Base-by-base conservation (phyloP, 208 protist genomes). In the Lotmaria passim region DNA sequence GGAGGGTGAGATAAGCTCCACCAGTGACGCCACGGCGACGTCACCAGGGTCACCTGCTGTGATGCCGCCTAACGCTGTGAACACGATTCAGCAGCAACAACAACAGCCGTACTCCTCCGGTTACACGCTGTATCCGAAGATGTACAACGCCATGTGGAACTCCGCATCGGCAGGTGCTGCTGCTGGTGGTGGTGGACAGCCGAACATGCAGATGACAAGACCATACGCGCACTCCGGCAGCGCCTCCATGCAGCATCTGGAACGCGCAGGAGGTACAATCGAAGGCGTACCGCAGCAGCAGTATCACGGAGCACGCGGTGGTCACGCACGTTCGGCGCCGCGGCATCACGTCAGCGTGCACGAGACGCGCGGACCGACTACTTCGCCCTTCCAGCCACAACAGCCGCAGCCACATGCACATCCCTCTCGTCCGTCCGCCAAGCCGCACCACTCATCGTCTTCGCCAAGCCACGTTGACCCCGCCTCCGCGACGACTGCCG, bases 41-140 rank as follows among this genome's bases (percentile, higher is more conserved):
- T 62, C 41, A 0, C 23, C 57, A 1, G 41, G 23, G 24, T 51
- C 59, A 0, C 59, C 59, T 4, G 26, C 59, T 7, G 30, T 31
- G 28, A 17, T 53, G 38, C 26, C 43, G 0, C 1, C 44, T 30
- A 31, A n/a, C 2, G 1, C 28, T 0, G 30, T 31, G 7, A 41
- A 41, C 39, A 2, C 39, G 3, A 7, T 28, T 14, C 41, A 38
- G 34, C 50, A 79, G 5, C 72, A 71, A n/a, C 72, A 78, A n/a
- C 63, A 68, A 21, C 63, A 68, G 39, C 62, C 43, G 55, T 58
- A 59, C 17, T 74, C 65, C 55, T 19, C 67, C 3, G 28, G 31
- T 1, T 76, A 69, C 38, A n/a, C n/a, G 0, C 38, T 47, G 33
- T 70, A 76, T 36, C 63, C 70, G 11, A 64, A 39, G 24, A 38